These are phyloP conservation scores for Trypanosoma melophagium DNA, from an alignment of 208 protist genomes.

Conservation along the genomic window DNA sequence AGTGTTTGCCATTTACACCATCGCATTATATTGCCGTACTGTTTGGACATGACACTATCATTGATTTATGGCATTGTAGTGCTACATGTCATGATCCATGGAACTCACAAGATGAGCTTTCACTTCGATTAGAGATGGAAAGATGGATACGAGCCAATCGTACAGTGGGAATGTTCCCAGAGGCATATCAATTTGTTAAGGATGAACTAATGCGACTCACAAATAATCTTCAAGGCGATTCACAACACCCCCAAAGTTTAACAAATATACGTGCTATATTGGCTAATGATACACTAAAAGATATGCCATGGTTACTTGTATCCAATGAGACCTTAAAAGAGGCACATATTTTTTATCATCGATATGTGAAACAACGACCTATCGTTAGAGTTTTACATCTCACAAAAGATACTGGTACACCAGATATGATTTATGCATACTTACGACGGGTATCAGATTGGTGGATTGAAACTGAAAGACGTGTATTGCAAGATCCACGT, in stretches of 20 bases:
- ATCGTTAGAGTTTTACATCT: slow-evolving; percentile 42
- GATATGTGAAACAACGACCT: slow-evolving; percentile 21
- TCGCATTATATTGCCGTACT: slow-evolving; percentile 6
- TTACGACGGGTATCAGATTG: slow-evolving; percentile 30
- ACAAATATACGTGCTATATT: slow-evolving; percentile 6
- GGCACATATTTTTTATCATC: slow-evolving; percentile 32
- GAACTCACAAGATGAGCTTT: slow-evolving; percentile 8
- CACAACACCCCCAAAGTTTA: not conserved
- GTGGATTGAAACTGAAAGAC: slow-evolving; percentile 33
- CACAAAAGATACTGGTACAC: not conserved
- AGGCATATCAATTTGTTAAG: slow-evolving; percentile 23
- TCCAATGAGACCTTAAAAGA: slow-evolving; percentile 16
- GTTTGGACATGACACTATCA: slow-evolving; percentile 11
- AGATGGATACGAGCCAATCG: slow-evolving; percentile 32
- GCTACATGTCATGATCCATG: slow-evolving; percentile 10
- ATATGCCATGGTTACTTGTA: slow-evolving; percentile 41
- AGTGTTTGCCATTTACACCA: slow-evolving; percentile 2
- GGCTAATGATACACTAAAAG: slow-evolving; percentile 31
- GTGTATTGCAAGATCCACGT: slow-evolving; percentile 15
- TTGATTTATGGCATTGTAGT: slow-evolving; percentile 8
- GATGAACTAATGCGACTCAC: slow-evolving; percentile 26
- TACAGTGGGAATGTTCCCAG: slow-evolving; percentile 37
- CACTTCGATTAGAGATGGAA: slow-evolving; percentile 35
- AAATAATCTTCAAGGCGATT: not conserved
- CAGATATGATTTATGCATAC: slow-evolving; percentile 16